A percentile compares a stretch with the other conserved stretches of the same genome.
phyloP scores from a whole-genome alignment of 2,329 filamentous ascomycete species.

The Lecanicillium sp. region DNA sequence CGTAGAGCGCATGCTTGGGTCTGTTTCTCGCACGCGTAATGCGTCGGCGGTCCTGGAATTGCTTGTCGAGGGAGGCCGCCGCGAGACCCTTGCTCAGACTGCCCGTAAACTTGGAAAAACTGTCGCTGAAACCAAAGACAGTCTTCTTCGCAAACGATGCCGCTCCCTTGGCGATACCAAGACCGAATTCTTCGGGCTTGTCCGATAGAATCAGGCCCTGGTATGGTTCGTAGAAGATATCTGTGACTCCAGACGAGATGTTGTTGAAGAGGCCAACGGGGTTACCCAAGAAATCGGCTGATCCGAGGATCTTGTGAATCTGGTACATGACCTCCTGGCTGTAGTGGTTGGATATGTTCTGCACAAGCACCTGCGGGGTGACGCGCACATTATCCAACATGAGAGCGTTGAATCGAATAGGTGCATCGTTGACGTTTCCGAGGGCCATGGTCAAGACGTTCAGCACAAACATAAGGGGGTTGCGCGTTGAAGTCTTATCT shows the following conservation, averaged over 20 bases:
- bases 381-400: conserved; percentile 94
- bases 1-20: conserved; percentile 94
- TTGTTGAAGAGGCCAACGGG: conserved; percentile 98
- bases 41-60: conserved; percentile 92
- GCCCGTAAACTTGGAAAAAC: conserved; percentile 95
- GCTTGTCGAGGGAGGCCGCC: conserved; percentile 93
- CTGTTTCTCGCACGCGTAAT: conserved; percentile 90
- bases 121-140: conserved; percentile 94
- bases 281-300: conserved; percentile 95
- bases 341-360: conserved; percentile 90
- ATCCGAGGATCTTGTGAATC: conserved; percentile 94
- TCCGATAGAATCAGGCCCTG: conserved; percentile 96
- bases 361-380: conserved; percentile 74
- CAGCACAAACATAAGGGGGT: conserved; percentile 97
- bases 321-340: conserved; percentile 94
- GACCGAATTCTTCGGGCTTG: conserved; percentile 85
- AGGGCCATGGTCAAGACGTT: conserved; percentile 99
- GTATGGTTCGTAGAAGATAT: conserved; percentile 99
- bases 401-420: conserved; percentile 85
- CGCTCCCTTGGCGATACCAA: conserved; percentile 93
- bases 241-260: conserved; percentile 91
- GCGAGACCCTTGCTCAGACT: conserved; percentile 95
- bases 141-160: conserved; percentile 98
- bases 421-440: conserved; percentile 97
- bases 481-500: conserved; percentile 82